Evolutionary conservation across 805 yeast genomes (phyloP), one percentile per base, ranked within the genome.

Genomic region (Metschnikowia arizonensis): DNA sequence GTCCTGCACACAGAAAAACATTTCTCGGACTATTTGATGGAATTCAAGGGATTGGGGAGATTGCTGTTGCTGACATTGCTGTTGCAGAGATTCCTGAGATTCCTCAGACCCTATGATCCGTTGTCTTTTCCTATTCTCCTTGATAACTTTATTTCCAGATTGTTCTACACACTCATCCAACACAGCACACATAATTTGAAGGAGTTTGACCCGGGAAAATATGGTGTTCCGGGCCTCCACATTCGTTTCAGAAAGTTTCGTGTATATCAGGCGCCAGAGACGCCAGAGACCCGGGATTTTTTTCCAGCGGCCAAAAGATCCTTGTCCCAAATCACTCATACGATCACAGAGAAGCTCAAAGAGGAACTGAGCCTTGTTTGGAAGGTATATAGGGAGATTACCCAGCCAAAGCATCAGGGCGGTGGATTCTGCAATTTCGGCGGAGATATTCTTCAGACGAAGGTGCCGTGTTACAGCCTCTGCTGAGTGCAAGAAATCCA

Each of bases 331-430:
- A 45, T 81, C 86, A 46, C 76, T 74, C 55, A 84, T 60, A 44
- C 89, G 67, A 56, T 83, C 88, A 42, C 78, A 69, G 1, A 84
- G 49, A 28, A 85, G 65, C 39, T 81, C 86, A 40, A 83, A 67
- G 3, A 83, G 63, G 50, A 85, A 85, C 0, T 44, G 56, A 19
- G 73, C 72, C 44, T 66, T 66, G 46, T 81, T 76, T 7, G 89
- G 90, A 11, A 85, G 69, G 44, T 68, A 72, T 1, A 78, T 66
- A 44, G 59, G 43, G 47, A 60, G 45, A 31, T 59, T 44, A 15
- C 59, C 63, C 24, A 60, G 68, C 17, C 77, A 57, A 25, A 72
- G 62, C 30, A 54, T 55, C 32, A 39, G 47, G 5, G 68, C 66
- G 34, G 60, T 64, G 35, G 36, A 54, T 11, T 71, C 63, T 17